Evolutionary conservation across 208 protist species (phyloP).

Genomic region (Naegleria gruberi): DNA sequence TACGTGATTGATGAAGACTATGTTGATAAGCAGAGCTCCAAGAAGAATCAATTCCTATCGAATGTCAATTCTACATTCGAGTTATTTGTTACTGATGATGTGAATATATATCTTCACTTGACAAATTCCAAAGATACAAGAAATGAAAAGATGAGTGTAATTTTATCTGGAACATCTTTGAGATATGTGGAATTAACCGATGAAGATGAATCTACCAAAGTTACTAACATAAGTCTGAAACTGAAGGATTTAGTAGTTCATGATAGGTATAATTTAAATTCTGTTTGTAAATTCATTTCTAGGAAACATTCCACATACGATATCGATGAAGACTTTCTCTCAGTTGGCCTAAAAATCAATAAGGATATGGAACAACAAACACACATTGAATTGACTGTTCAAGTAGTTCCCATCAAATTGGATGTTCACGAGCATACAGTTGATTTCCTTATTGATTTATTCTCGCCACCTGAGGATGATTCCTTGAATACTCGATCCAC

Average conservation of each 20-base stretch:
- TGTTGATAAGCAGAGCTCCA: too few species aligned
- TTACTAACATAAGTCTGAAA: background rate
- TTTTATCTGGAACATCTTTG: too few species aligned
- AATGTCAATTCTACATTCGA: too few species aligned
- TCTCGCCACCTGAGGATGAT: background rate
- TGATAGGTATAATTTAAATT: background rate
- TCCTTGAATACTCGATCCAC: background rate
- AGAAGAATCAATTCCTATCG: too few species aligned
- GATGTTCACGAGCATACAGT: background rate
- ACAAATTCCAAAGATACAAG: too few species aligned
- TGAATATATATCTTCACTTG: too few species aligned
- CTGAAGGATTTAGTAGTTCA: background rate
- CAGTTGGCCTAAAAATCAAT: background rate
- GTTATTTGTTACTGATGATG: too few species aligned
- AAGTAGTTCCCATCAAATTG: background rate
- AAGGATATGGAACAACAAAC: background rate
- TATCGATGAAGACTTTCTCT: background rate
- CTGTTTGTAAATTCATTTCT: background rate
- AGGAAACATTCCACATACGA: background rate
- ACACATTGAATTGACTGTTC: background rate
- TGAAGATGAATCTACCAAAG: background rate
- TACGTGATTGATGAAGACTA: too few species aligned
- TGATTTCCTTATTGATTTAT: background rate
- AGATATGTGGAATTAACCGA: too few species aligned
- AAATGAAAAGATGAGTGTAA: too few species aligned